These are phyloP conservation scores for Verticillium longisporum DNA, from an alignment of 2,329 filamentous ascomycete species.

Conservation along the genomic window DNA sequence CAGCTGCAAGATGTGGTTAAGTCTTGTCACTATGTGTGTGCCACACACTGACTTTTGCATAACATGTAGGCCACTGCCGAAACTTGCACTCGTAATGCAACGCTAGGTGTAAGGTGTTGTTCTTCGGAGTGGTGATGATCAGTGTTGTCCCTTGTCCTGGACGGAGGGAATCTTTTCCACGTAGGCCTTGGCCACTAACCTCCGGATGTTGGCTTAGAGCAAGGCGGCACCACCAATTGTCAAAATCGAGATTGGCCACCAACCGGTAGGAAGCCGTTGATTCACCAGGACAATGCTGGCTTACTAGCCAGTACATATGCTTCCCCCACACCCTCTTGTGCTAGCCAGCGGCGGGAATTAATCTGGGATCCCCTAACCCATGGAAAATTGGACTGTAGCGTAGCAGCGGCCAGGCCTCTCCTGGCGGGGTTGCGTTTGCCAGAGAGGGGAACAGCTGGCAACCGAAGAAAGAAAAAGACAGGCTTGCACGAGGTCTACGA, in stretches of 20 bases:
- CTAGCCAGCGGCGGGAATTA: background rate
- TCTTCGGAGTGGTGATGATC: background rate
- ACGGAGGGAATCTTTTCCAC: too few relatives aligned
- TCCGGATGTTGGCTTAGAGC: background rate
- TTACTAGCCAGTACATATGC: background rate
- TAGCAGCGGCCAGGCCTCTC: background rate
- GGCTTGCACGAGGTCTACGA: background rate
- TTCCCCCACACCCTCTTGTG: background rate
- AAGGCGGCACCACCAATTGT: background rate
- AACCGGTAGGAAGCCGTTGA: constrained; percentile 1
- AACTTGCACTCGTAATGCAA: background rate
- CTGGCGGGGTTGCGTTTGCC: background rate
- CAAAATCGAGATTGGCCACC: background rate
- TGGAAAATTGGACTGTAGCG: background rate
- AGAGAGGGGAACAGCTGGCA: background rate
- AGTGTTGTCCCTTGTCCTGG: background rate
- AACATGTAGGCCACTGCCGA: constrained; percentile 1
- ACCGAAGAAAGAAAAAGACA: background rate
- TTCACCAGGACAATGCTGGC: background rate
- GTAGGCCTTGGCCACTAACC: too few relatives aligned
- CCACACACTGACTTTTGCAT: background rate
- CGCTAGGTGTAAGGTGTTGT: background rate
- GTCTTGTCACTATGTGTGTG: background rate
- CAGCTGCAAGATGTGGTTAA: background rate
- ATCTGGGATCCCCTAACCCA: background rate